phyloP scores from a whole-genome alignment of 2,329 filamentous ascomycete genomes.

The Parastagonospora nodorum region DNA sequence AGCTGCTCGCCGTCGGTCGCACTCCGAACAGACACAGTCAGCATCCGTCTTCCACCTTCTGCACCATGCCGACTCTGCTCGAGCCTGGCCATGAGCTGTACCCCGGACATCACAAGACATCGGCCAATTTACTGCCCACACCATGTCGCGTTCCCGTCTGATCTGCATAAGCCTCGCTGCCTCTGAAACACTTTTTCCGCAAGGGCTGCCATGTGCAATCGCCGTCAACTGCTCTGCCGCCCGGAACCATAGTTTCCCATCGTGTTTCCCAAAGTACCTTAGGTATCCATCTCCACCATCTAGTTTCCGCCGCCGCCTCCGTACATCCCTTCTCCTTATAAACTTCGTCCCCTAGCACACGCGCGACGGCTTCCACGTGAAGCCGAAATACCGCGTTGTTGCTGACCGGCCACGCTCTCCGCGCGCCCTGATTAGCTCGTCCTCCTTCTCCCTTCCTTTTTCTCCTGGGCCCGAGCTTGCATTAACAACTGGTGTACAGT shows the following conservation, averaged over 20 bases:
- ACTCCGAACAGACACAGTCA: slow-evolving; percentile 28
- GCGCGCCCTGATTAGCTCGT: slow-evolving; percentile 4
- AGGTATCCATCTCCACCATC: background rate
- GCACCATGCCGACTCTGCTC: slow-evolving; percentile 1
- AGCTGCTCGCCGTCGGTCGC: slow-evolving; percentile 4
- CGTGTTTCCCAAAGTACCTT: background rate
- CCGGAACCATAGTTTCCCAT: background rate
- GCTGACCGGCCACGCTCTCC: background rate
- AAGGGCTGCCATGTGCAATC: background rate
- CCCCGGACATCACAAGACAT: slow-evolving; percentile 21
- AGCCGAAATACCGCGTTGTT: background rate
- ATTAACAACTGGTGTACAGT: background rate
- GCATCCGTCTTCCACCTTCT: slow-evolving; percentile 3
- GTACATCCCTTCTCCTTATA: no score
- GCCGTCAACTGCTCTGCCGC: background rate
- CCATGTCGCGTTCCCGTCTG: slow-evolving; percentile 15
- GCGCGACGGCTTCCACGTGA: slow-evolving; percentile 6
- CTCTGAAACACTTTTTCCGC: slow-evolving; percentile 24
- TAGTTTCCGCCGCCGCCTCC: background rate
- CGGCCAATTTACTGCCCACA: slow-evolving; percentile 8
- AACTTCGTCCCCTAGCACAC: background rate
- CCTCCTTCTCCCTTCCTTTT: slow-evolving; percentile 8
- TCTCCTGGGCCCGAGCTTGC: slow-evolving; percentile 4
- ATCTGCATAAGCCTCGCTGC: slow-evolving; percentile 25
- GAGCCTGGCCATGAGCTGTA: background rate